These are phyloP conservation scores for Aspergillus homomorphus DNA, from an alignment of 495 filamentous ascomycete species.

Conservation along the genomic window DNA sequence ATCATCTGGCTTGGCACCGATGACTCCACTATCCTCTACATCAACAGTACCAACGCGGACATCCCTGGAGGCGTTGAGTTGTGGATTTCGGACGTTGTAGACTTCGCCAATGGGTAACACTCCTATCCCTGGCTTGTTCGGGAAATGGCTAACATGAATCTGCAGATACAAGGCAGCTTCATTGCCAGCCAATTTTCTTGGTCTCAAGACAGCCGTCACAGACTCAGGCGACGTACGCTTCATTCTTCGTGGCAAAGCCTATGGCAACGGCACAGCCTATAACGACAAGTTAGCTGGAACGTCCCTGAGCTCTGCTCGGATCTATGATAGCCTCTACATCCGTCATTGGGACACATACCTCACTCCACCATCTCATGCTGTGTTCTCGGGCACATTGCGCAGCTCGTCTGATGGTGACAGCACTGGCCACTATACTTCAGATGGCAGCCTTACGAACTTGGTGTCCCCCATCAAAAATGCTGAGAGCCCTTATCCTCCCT, in stretches of 20 bases:
- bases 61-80: constrained; percentile 42
- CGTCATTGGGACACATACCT: constrained; percentile 76
- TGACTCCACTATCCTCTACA: constrained; percentile 43
- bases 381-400: constrained; percentile 43
- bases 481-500: constrained; percentile 45
- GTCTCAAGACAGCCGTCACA: constrained; percentile 60
- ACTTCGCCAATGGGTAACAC: constrained; percentile 27
- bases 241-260: constrained; percentile 57
- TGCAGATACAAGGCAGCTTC: constrained; percentile 52
- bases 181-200: constrained; percentile 59
- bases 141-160: neutral
- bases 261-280: constrained; percentile 58
- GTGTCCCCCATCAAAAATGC: constrained; percentile 42
- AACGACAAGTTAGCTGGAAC: constrained; percentile 56
- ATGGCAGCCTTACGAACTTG: constrained; percentile 37
- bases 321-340: constrained; percentile 69
- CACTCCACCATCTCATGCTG: constrained; percentile 45
- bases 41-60: constrained; percentile 45
- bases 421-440: constrained; percentile 15
- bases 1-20: constrained; percentile 41
- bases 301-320: constrained; percentile 55
- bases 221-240: constrained; percentile 56
- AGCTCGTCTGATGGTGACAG: constrained; percentile 10
- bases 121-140: neutral
- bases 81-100: constrained; percentile 34